Conservation (phyloP, 768 basidiomycete genomes). For the Fomitopsis pulvina region DNA sequence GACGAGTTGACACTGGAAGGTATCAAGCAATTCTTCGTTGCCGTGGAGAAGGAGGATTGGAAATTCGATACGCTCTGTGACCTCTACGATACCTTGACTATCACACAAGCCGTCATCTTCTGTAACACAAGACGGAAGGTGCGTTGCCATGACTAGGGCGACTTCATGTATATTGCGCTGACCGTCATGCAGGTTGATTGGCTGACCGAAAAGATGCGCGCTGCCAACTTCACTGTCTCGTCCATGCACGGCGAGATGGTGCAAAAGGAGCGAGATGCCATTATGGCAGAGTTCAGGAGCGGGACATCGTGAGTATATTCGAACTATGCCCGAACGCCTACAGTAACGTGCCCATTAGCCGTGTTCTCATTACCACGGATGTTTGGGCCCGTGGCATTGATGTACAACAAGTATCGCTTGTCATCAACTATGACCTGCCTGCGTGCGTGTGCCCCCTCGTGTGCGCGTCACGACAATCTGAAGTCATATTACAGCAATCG, state of each 20-base stretch:
- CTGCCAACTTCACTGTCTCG: conserved; percentile 98
- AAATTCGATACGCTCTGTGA: conserved; percentile 98
- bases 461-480: background rate
- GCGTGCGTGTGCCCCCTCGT: conserved; percentile 50
- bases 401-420: conserved; percentile 94
- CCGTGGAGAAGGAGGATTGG: conserved; percentile 99
- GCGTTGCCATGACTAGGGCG: conserved; percentile 14
- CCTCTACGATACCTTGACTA: conserved; percentile 96
- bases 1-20: conserved; percentile 97
- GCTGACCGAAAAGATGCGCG: conserved; percentile 97
- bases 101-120: conserved; percentile 99
- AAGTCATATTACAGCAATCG: conserved; percentile 53
- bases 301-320: conserved; percentile 70
- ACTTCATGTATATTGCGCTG: background rate
- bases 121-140: conserved; percentile 98
- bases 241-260: conserved; percentile 97
- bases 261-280: conserved; percentile 91
- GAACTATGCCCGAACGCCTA: background rate
- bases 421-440: conserved; percentile 95
- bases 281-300: conserved; percentile 94
- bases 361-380: conserved; percentile 93
- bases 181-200: conserved; percentile 70
- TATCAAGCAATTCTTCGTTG: conserved; percentile 96
- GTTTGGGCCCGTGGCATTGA: conserved; percentile 99
- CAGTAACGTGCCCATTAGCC: conserved; percentile 35